Evolutionary conservation across 306 rosid genomes (phyloP).

Genomic region (Lathyrus aphaca): DNA sequence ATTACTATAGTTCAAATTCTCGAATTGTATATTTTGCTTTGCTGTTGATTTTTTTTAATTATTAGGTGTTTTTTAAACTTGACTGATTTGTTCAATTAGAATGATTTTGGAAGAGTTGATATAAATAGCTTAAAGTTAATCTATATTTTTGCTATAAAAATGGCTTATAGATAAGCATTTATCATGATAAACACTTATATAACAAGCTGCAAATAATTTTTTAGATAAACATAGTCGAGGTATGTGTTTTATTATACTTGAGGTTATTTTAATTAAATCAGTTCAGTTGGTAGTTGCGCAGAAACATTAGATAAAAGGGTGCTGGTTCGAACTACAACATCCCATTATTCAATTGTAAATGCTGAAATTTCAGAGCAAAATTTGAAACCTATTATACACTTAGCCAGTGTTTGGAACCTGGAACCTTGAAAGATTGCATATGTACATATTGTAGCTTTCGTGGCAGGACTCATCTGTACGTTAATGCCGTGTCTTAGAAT

Average conservation of each 20-base stretch:
- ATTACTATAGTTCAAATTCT: slow-evolving; percentile 20
- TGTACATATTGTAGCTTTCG: background rate
- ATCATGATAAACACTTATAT: no score
- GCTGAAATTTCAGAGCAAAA: background rate
- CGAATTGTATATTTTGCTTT: slow-evolving; percentile 11
- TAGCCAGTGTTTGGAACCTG: no score
- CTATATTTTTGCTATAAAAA: background rate
- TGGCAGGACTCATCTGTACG: background rate
- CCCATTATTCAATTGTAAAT: no score
- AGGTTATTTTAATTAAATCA: no score
- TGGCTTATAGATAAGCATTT: background rate
- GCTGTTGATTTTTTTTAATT: background rate
- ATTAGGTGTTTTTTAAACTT: background rate
- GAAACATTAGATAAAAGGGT: no score
- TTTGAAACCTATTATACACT: background rate
- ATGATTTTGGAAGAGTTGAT: background rate
- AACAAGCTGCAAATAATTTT: no score
- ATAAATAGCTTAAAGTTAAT: background rate
- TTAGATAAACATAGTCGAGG: no score
- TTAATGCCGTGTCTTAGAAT: background rate
- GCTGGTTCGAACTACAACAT: no score
- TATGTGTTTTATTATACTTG: no score
- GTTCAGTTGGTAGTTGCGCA: no score
- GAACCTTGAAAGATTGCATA: no score
- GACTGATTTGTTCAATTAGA: background rate